Evolutionary conservation across 345 rosid species (phyloP).

Genomic region (Hypericum perforatum): DNA sequence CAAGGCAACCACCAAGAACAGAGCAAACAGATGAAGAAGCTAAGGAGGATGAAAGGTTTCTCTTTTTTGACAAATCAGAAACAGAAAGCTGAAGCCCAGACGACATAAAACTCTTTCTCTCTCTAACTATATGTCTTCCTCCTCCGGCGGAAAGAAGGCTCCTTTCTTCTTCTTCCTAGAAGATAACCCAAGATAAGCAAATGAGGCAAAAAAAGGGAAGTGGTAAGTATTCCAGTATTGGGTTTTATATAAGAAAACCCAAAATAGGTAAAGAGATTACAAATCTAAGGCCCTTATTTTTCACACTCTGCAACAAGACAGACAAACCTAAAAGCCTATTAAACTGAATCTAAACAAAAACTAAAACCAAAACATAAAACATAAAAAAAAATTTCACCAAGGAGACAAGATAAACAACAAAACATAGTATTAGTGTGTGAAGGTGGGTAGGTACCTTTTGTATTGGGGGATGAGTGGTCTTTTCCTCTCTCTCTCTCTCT

Average conservation of each 20-base stretch:
- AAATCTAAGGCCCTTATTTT: slow-evolving; percentile 60
- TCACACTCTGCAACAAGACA: slow-evolving; percentile 22
- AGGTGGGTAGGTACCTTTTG: no score
- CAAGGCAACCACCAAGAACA: neutral
- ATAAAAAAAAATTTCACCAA: slow-evolving; percentile 5
- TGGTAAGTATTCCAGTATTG: no score
- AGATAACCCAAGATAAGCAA: slow-evolving; percentile 1
- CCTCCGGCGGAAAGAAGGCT: slow-evolving; percentile 8
- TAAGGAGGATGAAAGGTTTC: slow-evolving; percentile 1
- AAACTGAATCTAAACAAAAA: slow-evolving; percentile 14
- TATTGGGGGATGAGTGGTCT: no score
- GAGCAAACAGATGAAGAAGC: slow-evolving; percentile 9
- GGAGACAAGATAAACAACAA: no score
- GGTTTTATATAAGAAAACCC: slow-evolving; percentile 10
- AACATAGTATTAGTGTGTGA: no score
- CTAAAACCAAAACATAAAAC: slow-evolving; percentile 1
- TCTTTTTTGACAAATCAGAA: slow-evolving; percentile 4
- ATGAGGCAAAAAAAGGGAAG: slow-evolving; percentile 12
- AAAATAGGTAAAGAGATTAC: slow-evolving; percentile 24
- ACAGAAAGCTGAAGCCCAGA: slow-evolving; percentile 61
- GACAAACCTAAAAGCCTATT: slow-evolving; percentile 10
- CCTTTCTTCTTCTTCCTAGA: slow-evolving; percentile 3
- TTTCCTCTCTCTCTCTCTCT: no score
- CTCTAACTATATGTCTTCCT: no score
- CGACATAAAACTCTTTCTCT: slow-evolving; percentile 51